Conservation (phyloP, 805 yeast genomes). For the Spathaspora sp. region DNA sequence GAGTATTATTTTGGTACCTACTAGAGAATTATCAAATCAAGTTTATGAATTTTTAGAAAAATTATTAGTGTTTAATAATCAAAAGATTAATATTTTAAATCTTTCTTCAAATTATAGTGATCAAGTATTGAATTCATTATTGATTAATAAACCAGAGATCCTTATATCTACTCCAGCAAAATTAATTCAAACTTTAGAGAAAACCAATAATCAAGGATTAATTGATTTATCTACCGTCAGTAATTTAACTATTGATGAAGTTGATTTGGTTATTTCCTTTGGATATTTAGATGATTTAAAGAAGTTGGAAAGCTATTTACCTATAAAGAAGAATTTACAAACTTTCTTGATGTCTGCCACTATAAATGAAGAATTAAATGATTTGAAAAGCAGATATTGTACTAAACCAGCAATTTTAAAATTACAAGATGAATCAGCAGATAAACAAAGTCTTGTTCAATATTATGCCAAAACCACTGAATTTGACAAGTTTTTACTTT, state of each 20-base stretch:
- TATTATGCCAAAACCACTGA: constrained; percentile 85
- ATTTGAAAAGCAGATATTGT: constrained; percentile 74
- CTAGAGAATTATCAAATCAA: constrained; percentile 87
- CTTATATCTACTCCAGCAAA: constrained; percentile 86
- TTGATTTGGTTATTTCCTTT: constrained; percentile 82
- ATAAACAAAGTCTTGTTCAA: constrained; percentile 60
- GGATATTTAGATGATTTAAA: constrained; percentile 87
- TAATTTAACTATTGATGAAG: constrained; percentile 89
- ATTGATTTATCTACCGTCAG: constrained; percentile 55
- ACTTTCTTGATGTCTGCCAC: constrained; percentile 97
- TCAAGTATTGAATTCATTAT: constrained; percentile 64
- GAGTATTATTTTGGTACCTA: constrained; percentile 83
- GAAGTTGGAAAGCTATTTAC: constrained; percentile 58
- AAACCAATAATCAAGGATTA: constrained; percentile 32
- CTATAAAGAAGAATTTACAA: constrained; percentile 74
- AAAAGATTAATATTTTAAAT: constrained; percentile 60
- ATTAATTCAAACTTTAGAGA: constrained; percentile 53
- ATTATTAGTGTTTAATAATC: constrained; percentile 67
- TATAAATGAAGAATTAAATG: constrained; percentile 76
- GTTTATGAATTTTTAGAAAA: constrained; percentile 68
- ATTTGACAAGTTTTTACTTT: constrained; percentile 84
- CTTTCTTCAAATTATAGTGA: constrained; percentile 65
- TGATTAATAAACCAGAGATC: constrained; percentile 74
- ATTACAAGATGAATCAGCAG: constrained; percentile 56
- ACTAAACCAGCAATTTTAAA: constrained; percentile 78